Base-by-base conservation (phyloP, 208 protist genomes). In the Trypanosoma mega region DNA sequence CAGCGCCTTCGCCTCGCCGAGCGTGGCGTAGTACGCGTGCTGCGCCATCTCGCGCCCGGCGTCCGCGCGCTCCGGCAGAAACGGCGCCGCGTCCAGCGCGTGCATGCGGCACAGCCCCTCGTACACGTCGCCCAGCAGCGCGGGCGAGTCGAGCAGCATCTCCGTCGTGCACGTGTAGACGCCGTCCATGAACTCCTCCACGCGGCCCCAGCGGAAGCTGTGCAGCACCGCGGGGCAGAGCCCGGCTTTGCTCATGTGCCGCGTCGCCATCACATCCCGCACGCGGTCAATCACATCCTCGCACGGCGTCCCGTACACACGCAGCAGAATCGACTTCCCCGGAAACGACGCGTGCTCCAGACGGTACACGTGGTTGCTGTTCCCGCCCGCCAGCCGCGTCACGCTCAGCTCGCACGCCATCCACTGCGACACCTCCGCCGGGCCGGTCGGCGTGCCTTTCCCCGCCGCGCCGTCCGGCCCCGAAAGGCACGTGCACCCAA, bases 301-400 rank as follows among this genome's bases (percentile, higher is more conserved):
- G 47, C 72, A 74, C 21, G 45, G 45, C 49, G 73, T 77, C 49
- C 86, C 86, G 62, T 93, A 93, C 33, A 93, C 80, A 24, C 86
- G 82, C 57, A 93, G 67, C 39, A 93, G 61, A 18, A 93, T 71
- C 1, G 63, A 65, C 53, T 83, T 82, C 29, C 68, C 71, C 0
- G 74, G 77, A 43, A 83, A 89, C 39, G 76, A 66, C 14, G 79
- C 56, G 67, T 87, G 80, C 6, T 59, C 63, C 12, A 93, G 67
- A n/a, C 80, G 79, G 70, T 90, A 93, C 41, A 93, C 86, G 63
- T 87, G 75, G 56, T 93, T 93, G 73, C 86, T 93, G 57, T 93
- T 93, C 29, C 86, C 86, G 18, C 82, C 80, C n/a, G 76, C 73
- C 24, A 93, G 70, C 39, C 84, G 80, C 69, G 87, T 80, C 31